Conservation (phyloP, 2,329 filamentous ascomycete genomes). For the Lomentospora prolificans region DNA sequence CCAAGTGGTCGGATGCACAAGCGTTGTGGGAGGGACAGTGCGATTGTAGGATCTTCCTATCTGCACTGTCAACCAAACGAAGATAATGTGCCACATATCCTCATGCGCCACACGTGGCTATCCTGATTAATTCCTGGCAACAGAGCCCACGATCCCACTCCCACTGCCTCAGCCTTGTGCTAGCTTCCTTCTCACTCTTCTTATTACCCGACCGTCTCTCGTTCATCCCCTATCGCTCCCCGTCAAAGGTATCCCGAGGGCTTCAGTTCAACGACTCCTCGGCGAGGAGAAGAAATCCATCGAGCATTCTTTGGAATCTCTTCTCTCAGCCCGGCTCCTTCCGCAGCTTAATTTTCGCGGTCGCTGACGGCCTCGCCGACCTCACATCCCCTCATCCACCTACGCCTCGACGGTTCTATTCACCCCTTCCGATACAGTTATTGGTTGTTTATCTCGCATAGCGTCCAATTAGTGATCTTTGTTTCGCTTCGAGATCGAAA, state of each 20-base stretch:
- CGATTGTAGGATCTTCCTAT: background rate
- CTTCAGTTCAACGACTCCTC: conserved; percentile 3
- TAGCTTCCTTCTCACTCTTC: background rate
- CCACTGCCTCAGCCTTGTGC: conserved; percentile 6
- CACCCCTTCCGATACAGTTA: too few relatives aligned
- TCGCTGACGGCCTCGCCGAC: background rate
- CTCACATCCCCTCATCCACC: too few relatives aligned
- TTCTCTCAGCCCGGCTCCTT: background rate
- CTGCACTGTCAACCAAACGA: background rate
- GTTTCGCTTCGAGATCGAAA: too few relatives aligned
- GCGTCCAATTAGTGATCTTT: too few relatives aligned
- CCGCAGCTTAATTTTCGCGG: background rate
- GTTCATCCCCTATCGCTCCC: background rate
- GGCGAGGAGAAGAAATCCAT: conserved; percentile 6
- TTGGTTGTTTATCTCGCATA: too few relatives aligned
- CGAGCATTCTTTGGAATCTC: conserved; percentile 4
- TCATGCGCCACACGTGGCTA: background rate
- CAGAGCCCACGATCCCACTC: background rate
- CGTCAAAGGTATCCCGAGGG: background rate
- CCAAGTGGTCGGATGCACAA: background rate
- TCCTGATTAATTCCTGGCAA: background rate
- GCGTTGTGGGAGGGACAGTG: background rate
- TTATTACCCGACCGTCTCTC: background rate
- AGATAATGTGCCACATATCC: background rate
- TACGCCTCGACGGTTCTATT: too few relatives aligned